These are phyloP conservation scores for Vaccinium darrowii DNA, from an alignment of 148 eudicot species.

Conservation along the genomic window DNA sequence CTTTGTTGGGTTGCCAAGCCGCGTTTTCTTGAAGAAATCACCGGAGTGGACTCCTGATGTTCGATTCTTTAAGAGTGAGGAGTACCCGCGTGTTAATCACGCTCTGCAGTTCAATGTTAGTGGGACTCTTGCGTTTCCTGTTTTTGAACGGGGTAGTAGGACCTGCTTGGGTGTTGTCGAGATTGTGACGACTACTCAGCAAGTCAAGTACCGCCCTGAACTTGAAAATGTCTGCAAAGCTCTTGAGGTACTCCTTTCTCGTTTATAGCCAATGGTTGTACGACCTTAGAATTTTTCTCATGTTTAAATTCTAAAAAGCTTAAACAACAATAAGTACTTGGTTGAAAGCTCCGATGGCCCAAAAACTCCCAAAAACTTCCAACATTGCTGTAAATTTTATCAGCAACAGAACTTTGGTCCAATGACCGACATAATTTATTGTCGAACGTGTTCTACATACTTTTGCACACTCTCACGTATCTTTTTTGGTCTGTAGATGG, in stretches of 20 bases:
- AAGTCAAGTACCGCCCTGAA: constrained; percentile 55
- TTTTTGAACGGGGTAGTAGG: constrained; percentile 61
- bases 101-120: constrained; percentile 55
- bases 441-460: background rate
- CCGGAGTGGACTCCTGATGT: constrained; percentile 87
- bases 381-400: background rate
- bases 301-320: background rate
- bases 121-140: constrained; percentile 74
- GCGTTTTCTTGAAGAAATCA: constrained; percentile 59
- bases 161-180: constrained; percentile 74
- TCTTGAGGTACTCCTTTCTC: constrained; percentile 54
- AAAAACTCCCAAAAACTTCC: background rate
- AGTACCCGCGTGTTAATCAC: constrained; percentile 46
- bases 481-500: background rate
- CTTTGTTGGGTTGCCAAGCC: constrained; percentile 61
- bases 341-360: background rate
- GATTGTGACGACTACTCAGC: constrained; percentile 59
- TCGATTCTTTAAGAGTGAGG: constrained; percentile 49
- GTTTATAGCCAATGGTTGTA: background rate
- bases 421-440: background rate
- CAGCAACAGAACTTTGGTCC: constrained; percentile 8
- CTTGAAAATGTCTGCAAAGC: constrained; percentile 68
- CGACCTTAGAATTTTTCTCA: too few species aligned
- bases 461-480: background rate
- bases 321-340: background rate